Evolutionary conservation across 2,329 filamentous ascomycete genomes (phyloP).

Genomic region (Calonectria hongkongensis): DNA sequence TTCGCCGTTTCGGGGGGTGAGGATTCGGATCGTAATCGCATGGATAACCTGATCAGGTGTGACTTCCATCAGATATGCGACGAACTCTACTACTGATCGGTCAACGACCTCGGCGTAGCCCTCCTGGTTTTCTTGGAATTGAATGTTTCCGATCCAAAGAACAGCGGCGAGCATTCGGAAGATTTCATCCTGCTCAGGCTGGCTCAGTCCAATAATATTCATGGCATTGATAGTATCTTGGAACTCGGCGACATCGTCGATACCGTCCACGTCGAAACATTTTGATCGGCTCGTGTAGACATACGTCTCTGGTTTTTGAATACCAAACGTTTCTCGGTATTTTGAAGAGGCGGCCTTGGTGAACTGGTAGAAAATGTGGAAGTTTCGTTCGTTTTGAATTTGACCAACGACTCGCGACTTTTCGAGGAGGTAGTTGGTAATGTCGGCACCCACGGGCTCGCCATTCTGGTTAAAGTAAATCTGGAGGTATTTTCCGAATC

Average conservation of each 20-base stretch:
- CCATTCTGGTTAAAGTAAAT: slow-evolving; percentile 95
- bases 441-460: slow-evolving; percentile 96
- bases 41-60: slow-evolving; percentile 87
- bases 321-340: slow-evolving; percentile 90
- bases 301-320: slow-evolving; percentile 95
- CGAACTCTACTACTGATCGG: slow-evolving; percentile 93
- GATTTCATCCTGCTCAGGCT: slow-evolving; percentile 94
- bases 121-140: slow-evolving; percentile 91
- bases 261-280: slow-evolving; percentile 94
- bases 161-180: slow-evolving; percentile 96
- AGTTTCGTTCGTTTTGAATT: slow-evolving; percentile 96
- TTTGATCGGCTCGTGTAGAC: slow-evolving; percentile 95
- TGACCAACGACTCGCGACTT: slow-evolving; percentile 97
- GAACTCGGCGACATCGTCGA: slow-evolving; percentile 93
- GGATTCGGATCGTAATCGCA: slow-evolving; percentile 90
- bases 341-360: slow-evolving; percentile 93
- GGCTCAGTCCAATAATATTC: slow-evolving; percentile 91
- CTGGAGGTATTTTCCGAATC: slow-evolving; percentile 98
- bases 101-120: slow-evolving; percentile 92
- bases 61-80: slow-evolving; percentile 94
- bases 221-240: slow-evolving; percentile 94
- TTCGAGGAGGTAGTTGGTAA: slow-evolving; percentile 98
- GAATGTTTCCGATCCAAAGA: slow-evolving; percentile 95
- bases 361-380: slow-evolving; percentile 99
- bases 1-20: slow-evolving; percentile 81